phyloP scores from a whole-genome alignment of 2,329 filamentous ascomycete genomes.

The Stemphylium vesicarium region DNA sequence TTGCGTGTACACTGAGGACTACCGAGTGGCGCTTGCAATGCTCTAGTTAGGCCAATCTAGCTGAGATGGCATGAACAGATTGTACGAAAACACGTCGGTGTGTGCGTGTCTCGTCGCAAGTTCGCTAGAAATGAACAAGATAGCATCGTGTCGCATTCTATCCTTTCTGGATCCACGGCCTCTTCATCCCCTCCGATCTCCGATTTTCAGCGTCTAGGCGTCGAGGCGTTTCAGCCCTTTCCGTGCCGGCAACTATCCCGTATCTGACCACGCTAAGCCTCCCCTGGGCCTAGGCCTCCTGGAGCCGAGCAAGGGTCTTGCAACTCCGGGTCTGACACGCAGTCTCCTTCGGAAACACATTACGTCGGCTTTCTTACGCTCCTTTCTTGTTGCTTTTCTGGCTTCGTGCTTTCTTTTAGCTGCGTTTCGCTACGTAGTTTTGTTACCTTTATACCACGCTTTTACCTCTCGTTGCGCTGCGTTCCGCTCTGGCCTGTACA shows the following conservation, averaged over 20 bases:
- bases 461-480: background rate
- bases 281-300: background rate
- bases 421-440: background rate
- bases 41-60: background rate
- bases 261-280: background rate
- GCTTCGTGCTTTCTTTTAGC: background rate
- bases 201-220: background rate
- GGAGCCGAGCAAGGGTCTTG: background rate
- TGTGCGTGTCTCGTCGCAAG: background rate
- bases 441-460: too few relatives aligned
- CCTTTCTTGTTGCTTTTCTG: background rate
- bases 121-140: background rate
- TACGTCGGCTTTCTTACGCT: background rate
- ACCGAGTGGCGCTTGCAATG: slow-evolving; percentile 1
- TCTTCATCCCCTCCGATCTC: background rate
- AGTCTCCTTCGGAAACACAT: slow-evolving; percentile 4
- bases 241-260: slow-evolving; percentile 4
- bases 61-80: background rate
- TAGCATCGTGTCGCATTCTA: background rate
- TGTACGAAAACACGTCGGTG: background rate
- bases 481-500: background rate
- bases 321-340: background rate
- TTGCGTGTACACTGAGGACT: slow-evolving; percentile 11
- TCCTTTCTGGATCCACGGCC: background rate
- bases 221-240: slow-evolving; percentile 3